Evolutionary conservation across 345 rosid genomes (phyloP).

Genomic region (Citrus trifoliata): DNA sequence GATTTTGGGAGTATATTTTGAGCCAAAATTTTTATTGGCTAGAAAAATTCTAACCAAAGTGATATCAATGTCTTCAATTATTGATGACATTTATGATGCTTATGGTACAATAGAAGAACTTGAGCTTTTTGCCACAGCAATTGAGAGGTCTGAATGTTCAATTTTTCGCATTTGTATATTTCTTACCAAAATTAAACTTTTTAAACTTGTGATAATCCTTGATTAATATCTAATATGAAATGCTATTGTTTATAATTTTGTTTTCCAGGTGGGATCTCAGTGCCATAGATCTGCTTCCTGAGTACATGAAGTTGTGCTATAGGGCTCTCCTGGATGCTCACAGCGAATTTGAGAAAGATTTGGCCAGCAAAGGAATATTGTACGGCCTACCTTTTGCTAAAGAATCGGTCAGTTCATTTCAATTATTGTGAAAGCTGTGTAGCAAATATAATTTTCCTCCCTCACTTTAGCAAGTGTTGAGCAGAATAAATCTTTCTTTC

Average conservation of each 20-base stretch:
- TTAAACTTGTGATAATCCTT: too few species aligned
- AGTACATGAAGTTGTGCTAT: slow-evolving; percentile 15
- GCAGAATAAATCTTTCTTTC: too few species aligned
- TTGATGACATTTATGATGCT: slow-evolving; percentile 24
- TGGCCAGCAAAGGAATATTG: not conserved
- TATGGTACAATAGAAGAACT: slow-evolving; percentile 32
- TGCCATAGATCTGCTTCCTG: not conserved
- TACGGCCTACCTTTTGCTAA: slow-evolving; percentile 12
- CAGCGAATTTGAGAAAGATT: not conserved
- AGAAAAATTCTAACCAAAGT: slow-evolving; percentile 23
- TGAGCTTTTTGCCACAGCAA: slow-evolving; percentile 16
- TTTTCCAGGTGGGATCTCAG: not conserved
- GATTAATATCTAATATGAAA: too few species aligned
- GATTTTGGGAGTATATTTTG: slow-evolving; percentile 7
- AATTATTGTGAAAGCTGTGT: too few species aligned
- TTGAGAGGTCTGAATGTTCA: slow-evolving; percentile 16
- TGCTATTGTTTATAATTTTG: not conserved
- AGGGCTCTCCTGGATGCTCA: not conserved
- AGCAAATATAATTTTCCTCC: too few species aligned
- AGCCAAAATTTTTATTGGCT: slow-evolving; percentile 10
- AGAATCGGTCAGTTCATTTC: slow-evolving; percentile 21
- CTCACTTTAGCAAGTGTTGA: too few species aligned
- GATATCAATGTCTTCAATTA: slow-evolving; percentile 2
- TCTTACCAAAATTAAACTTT: too few species aligned
- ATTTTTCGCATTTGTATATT: too few species aligned